These are phyloP conservation scores for Zopfia rhizophila DNA, from an alignment of 2,329 filamentous ascomycete genomes.

Conservation along the genomic window DNA sequence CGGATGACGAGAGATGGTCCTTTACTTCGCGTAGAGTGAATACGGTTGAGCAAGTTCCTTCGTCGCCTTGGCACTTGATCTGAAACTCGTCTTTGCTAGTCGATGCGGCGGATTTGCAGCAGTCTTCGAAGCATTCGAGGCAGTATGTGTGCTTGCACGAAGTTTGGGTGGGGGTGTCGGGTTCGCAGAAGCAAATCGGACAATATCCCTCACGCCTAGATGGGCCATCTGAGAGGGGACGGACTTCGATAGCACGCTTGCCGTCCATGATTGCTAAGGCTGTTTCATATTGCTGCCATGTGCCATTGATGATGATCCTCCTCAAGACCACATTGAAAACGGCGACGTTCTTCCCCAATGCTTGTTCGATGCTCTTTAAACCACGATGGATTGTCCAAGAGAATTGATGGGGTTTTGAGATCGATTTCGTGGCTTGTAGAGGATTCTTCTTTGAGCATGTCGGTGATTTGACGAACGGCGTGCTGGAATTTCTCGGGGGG, in stretches of 20 bases:
- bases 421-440: constrained; percentile 9
- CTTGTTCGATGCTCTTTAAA: constrained; percentile 17
- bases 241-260: not conserved
- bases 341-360: constrained; percentile 12
- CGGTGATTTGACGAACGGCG: constrained; percentile 19
- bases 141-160: constrained; percentile 20
- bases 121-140: constrained; percentile 17
- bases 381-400: constrained; percentile 18
- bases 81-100: constrained; percentile 13
- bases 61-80: constrained; percentile 17
- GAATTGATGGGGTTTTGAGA: constrained; percentile 12
- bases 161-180: constrained; percentile 14
- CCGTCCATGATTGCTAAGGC: constrained; percentile 12
- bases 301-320: constrained; percentile 18
- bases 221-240: no score
- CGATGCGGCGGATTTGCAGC: constrained; percentile 22
- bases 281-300: constrained; percentile 11
- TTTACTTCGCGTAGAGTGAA: constrained; percentile 14
- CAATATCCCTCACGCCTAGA: constrained; percentile 12
- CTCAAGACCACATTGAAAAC: constrained; percentile 14
- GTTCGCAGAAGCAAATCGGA: constrained; percentile 23
- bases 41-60: constrained; percentile 11
- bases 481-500: constrained; percentile 28
- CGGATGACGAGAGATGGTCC: constrained; percentile 15
- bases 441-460: constrained; percentile 14